phyloP scores from a whole-genome alignment of 1,284 basidiomycete genomes.

The Moesziomyces sp. region DNA sequence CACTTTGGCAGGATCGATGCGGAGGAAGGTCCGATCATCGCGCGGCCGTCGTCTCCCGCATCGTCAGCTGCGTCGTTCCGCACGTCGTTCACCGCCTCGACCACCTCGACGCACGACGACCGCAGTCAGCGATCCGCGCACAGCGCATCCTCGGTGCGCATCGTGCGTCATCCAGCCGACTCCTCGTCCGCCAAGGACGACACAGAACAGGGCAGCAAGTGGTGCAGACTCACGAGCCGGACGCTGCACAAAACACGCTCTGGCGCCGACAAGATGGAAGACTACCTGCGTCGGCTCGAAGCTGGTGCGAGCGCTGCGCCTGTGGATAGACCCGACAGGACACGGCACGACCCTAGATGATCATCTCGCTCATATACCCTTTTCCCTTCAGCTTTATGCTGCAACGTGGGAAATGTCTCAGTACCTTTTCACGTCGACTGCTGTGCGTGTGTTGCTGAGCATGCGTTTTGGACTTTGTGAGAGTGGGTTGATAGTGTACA shows the following conservation, averaged over 20 bases:
- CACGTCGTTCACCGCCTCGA: constrained; percentile 23
- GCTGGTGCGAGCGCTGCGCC: not conserved
- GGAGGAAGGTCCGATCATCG: constrained; percentile 23
- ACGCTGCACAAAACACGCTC: constrained; percentile 34
- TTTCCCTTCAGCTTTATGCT: no score
- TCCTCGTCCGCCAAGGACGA: not conserved
- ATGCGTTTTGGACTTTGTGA: no score
- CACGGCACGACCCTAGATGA: constrained; percentile 1
- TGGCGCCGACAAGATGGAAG: constrained; percentile 46
- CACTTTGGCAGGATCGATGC: no score
- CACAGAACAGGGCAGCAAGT: not conserved
- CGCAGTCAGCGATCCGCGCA: constrained; percentile 21
- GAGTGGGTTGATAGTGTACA: no score
- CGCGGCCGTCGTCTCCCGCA: constrained; percentile 32
- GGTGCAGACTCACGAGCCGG: constrained; percentile 17
- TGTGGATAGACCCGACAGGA: constrained; percentile 1
- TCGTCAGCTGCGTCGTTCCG: constrained; percentile 29
- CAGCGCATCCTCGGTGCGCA: constrained; percentile 23
- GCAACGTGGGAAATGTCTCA: no score
- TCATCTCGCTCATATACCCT: no score
- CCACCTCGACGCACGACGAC: constrained; percentile 27
- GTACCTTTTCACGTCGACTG: no score
- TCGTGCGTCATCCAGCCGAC: constrained; percentile 8
- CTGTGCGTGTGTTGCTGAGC: no score
- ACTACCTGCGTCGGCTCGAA: constrained; percentile 32